Evolutionary conservation across 2,329 filamentous ascomycete genomes (phyloP), one percentile per base, ranked within the genome.

Genomic region (Orbilia javanica): DNA sequence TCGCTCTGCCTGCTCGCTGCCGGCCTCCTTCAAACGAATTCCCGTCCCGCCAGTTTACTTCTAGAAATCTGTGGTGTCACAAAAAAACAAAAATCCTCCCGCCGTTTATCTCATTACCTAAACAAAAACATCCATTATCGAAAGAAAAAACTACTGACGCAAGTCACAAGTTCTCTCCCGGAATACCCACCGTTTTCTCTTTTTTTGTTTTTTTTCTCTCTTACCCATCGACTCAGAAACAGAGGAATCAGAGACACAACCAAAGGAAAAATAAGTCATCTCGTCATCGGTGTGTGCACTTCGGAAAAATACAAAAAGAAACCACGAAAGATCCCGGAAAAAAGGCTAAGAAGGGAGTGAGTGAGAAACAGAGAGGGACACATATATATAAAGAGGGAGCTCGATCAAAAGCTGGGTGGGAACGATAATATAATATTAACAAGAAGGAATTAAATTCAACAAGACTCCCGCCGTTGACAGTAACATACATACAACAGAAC

Each of bases 61-160:
- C 57, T 63, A 36, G 57, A 63, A 63, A 27, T 15, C 42, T 31
- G 53, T 42, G 34, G 55, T 60, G 55, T 42, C 31, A 42, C 53
- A 39, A 25, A 25, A 55, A n/a, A n/a, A n/a, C n/a, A n/a, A n/a
- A n/a, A n/a, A n/a, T n/a, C n/a, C n/a, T 29, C 36, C 52, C 52
- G 22, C 25, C 48, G 27, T 18, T 60, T 44, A 44, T 44, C 18
- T 18, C n/a, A 63, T 63, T 63, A 63, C 57, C 44, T 63, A 63
- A 63, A 63, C 57, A 63, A 63, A 63, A 63, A 44, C 57, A 63
- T n/a, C 15, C 4, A 44, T 63, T 63, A 63, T 36, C 44, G 44
- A 63, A 63, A 63, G 36, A 63, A 63, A 63, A 63, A 44, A 34
- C 44, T n/a, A 6, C 4, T 18, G 11, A 18, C 18, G 1, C 34